Conservation (phyloP, 179 eudicot genomes). For the Pouteria campechiana region DNA sequence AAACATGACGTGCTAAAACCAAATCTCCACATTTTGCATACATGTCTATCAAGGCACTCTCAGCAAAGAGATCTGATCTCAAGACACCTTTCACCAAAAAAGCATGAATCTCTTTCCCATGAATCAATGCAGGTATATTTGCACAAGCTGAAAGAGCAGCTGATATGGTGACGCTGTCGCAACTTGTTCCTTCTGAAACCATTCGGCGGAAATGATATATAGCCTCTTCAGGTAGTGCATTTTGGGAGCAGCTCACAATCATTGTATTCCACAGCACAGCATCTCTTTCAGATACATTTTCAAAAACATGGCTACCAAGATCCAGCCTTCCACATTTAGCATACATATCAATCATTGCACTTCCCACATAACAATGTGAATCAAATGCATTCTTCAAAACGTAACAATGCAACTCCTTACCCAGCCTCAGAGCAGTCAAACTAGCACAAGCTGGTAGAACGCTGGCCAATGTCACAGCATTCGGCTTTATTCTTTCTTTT, state of each 20-base stretch:
- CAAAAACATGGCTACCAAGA: constrained; percentile 31
- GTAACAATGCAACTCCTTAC: constrained; percentile 47
- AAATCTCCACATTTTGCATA: constrained; percentile 65
- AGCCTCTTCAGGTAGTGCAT: constrained; percentile 37
- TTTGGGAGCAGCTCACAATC: constrained; percentile 43
- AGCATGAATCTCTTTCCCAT: constrained; percentile 53
- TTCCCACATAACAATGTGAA: constrained; percentile 33
- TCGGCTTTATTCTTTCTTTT: constrained; percentile 21
- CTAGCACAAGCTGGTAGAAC: constrained; percentile 59
- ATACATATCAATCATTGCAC: constrained; percentile 59
- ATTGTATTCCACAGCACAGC: constrained; percentile 48
- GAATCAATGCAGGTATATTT: constrained; percentile 30
- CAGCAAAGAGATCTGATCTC: constrained; percentile 29
- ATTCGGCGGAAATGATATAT: constrained; percentile 36
- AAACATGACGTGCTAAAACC: constrained; percentile 26
- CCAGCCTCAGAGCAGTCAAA: constrained; percentile 25
- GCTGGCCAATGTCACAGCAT: constrained; percentile 48
- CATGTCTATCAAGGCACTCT: constrained; percentile 48
- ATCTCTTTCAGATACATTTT: constrained; percentile 30
- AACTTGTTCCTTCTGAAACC: constrained; percentile 31
- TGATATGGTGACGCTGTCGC: constrained; percentile 46
- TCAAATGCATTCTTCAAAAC: constrained; percentile 35
- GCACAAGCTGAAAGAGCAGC: constrained; percentile 48
- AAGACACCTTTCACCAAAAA: constrained; percentile 34
- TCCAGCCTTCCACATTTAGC: constrained; percentile 44